These are phyloP conservation scores for Xylaria polymorpha DNA, from an alignment of 2,329 filamentous ascomycete species.

Conservation along the genomic window DNA sequence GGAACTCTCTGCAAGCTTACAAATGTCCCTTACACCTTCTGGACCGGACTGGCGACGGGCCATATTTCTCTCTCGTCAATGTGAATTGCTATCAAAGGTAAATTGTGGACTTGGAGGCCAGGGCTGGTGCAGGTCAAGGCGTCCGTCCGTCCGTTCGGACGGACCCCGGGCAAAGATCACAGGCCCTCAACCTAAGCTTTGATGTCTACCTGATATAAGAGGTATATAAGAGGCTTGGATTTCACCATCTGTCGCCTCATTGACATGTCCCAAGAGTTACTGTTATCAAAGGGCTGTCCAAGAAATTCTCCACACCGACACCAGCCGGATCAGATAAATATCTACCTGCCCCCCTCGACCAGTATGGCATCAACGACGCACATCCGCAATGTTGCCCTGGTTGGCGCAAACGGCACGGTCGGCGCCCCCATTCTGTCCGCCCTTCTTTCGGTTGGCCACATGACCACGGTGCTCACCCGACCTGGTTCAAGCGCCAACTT, in stretches of 20 bases:
- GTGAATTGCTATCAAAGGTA: background rate
- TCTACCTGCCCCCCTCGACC: background rate
- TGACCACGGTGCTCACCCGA: constrained; percentile 50
- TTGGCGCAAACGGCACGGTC: constrained; percentile 48
- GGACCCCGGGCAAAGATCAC: constrained; percentile 19
- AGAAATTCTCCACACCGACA: background rate
- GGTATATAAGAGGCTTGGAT: constrained; percentile 13
- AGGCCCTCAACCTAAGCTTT: background rate
- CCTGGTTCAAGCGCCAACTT: constrained; percentile 42
- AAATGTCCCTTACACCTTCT: background rate
- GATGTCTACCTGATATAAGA: background rate
- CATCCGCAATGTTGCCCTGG: constrained; percentile 39
- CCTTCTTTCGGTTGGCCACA: constrained; percentile 47
- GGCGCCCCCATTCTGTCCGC: constrained; percentile 47
- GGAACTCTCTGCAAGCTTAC: constrained; percentile 2
- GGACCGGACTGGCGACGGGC: background rate
- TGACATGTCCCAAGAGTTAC: too few species aligned
- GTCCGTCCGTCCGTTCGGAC: constrained; percentile 12
- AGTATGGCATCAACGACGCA: constrained; percentile 39
- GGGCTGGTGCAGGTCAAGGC: background rate
- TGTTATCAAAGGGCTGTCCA: too few species aligned
- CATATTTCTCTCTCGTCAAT: background rate
- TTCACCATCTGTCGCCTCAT: too few species aligned
- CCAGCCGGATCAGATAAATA: background rate
- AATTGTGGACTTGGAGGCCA: too few species aligned